A percentile compares a stretch with the other conserved stretches of the same genome.
Evolutionary conservation across 1,284 basidiomycete species (phyloP).

Genomic region (Mycosarcoma maydis): DNA sequence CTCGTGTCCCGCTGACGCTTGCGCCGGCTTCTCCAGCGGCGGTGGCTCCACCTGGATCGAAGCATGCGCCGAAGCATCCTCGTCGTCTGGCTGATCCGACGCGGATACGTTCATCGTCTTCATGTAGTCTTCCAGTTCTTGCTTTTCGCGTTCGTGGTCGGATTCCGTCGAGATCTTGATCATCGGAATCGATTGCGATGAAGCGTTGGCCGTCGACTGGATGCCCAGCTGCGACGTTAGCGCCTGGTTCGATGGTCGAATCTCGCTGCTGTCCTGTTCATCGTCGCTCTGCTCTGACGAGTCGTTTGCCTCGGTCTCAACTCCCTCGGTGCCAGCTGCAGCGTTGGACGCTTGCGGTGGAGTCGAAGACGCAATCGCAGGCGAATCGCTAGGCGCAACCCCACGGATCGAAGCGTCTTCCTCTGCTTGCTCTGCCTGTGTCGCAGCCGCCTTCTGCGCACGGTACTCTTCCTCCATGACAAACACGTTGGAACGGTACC

Average conservation of each 20-base stretch:
- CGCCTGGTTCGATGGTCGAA: conserved; percentile 1
- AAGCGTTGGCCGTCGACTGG: conserved; percentile 48
- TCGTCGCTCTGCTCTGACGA: conserved; percentile 29
- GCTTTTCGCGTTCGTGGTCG: conserved; percentile 72
- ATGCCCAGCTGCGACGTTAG: conserved; percentile 44
- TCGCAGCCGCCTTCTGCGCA: conserved; percentile 69
- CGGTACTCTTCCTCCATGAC: conserved; percentile 99
- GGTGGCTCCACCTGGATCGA: conserved; percentile 56
- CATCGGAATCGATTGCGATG: conserved; percentile 75
- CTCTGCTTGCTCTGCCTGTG: conserved; percentile 20
- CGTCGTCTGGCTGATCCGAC: not conserved
- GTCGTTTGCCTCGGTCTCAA: conserved; percentile 8
- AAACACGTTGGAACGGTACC: conserved; percentile 91
- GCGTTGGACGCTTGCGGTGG: conserved; percentile 22
- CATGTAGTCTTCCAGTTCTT: conserved; percentile 63
- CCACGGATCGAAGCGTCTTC: conserved; percentile 32
- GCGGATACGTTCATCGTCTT: conserved; percentile 54
- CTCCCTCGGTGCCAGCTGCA: conserved; percentile 5
- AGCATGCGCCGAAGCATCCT: not conserved
- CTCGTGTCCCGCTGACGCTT: conserved; percentile 64
- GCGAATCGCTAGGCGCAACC: conserved; percentile 26
- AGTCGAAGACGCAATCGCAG: conserved; percentile 30
- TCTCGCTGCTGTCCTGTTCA: conserved; percentile 33
- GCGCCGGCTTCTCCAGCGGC: conserved; percentile 68
- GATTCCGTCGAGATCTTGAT: conserved; percentile 89